These are phyloP conservation scores for Hericium rajendrae DNA, from an alignment of 768 basidiomycete species.

Conservation along the genomic window DNA sequence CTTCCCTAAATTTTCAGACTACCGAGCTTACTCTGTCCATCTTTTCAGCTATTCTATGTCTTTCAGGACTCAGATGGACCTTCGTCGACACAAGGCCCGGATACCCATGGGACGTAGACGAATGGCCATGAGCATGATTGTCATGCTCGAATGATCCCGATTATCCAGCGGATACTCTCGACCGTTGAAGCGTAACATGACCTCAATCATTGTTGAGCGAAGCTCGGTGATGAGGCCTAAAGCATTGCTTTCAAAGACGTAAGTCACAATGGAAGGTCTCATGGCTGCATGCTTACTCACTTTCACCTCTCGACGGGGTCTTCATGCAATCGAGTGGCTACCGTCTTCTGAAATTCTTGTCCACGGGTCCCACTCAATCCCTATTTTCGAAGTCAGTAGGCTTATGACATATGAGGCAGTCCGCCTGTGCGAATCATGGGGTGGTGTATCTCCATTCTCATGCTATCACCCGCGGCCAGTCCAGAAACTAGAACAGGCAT, in stretches of 20 bases:
- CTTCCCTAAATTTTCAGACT: too few species aligned
- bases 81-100: too few species aligned
- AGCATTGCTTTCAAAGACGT: neutral
- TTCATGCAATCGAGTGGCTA: neutral
- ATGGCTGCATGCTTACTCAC: neutral
- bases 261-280: neutral
- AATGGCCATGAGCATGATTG: too few species aligned
- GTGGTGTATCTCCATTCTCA: neutral
- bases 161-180: too few species aligned
- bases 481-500: neutral
- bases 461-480: neutral
- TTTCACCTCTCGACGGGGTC: neutral
- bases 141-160: too few species aligned
- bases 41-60: too few species aligned
- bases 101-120: too few species aligned
- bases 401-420: neutral
- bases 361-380: neutral
- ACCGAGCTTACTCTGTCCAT: too few species aligned
- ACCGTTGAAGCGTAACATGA: too few species aligned
- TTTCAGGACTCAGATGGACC: too few species aligned
- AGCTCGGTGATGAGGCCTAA: too few species aligned
- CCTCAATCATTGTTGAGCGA: too few species aligned
- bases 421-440: neutral
- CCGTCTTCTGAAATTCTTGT: neutral
- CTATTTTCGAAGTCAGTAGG: neutral